Evolutionary conservation across 225 moss, liverwort and hornwort species (phyloP), one percentile per base, ranked within the genome.

Genomic region (Bryum argenteum): DNA sequence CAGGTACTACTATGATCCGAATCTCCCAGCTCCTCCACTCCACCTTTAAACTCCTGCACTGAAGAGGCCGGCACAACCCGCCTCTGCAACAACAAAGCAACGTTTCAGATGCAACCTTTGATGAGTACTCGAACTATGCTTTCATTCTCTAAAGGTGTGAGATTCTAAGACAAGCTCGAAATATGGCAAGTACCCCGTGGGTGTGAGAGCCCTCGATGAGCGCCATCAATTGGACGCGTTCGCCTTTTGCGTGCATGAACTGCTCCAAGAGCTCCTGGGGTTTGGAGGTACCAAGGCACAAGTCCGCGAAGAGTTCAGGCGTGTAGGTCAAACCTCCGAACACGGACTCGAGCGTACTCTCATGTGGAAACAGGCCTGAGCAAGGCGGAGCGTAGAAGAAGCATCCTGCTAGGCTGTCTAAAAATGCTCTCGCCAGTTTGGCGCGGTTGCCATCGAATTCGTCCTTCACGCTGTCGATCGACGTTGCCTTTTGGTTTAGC

Each of bases 321-420:
- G 66, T 61, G 42, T 66, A 80, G 21, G 17, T 61, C 67, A 77
- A 67, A 10, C 80, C 81, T 66, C 85, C 76, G 11, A 81, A 85
- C 13, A 85, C 85, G 52, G 63, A 0, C 22, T 63, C 44, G 12
- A 81, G 71, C 26, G 82, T 58, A 54, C 71, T 42, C 52, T 70
- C 66, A 13, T 52, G 71, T 23, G 77, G 74, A 41, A 71, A 58
- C 40, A 84, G 38, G 6, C 84, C 80, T 2, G 70, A 74, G 24
- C 0, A 33, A 33, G 33, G 33, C 1, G 33, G 33, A 33, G 33
- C 33, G 33, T 33, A 33, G 33, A 33, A 84, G 71, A 84, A 80
- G 47, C 84, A 84, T 11, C 77, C 84, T 3, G 57, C 4, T 40
- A 84, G 57, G 59, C 52, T 80, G 21, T 61, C 26, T 21, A 84